phyloP scores from a whole-genome alignment of 225 moss, liverwort and hornwort species.

The Marchantia paleacea region DNA sequence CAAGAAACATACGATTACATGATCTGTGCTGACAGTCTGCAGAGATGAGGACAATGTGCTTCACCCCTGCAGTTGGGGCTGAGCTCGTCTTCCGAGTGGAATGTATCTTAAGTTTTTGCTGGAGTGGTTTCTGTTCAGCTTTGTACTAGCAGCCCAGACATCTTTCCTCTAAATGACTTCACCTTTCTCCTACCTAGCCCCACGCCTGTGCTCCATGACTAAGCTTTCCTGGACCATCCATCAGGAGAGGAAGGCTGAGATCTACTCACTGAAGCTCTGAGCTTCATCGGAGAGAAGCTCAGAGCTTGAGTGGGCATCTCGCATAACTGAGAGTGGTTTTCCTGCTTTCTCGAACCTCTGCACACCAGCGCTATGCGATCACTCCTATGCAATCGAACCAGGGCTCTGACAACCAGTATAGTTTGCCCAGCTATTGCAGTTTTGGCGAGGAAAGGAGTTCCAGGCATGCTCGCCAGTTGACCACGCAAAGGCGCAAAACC shows the following conservation, averaged over 20 bases:
- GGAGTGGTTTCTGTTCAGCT: background rate
- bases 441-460: constrained; percentile 31
- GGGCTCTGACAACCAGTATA: constrained; percentile 31
- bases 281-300: background rate
- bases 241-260: background rate
- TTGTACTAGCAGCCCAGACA: background rate
- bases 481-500: constrained; percentile 17
- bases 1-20: background rate
- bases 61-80: background rate
- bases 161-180: background rate
- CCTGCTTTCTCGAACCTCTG: constrained; percentile 9
- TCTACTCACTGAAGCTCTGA: background rate
- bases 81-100: background rate
- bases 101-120: background rate
- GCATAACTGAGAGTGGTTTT: background rate
- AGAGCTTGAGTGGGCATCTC: background rate
- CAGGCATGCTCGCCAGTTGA: constrained; percentile 17
- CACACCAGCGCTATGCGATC: background rate
- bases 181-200: background rate
- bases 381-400: background rate
- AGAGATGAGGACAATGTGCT: background rate
- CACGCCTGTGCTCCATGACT: background rate
- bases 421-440: constrained; percentile 46
- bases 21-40: background rate
- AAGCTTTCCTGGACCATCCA: background rate